Base-by-base conservation (phyloP, 805 yeast species). In the Nakazawaea laoshanensis region DNA sequence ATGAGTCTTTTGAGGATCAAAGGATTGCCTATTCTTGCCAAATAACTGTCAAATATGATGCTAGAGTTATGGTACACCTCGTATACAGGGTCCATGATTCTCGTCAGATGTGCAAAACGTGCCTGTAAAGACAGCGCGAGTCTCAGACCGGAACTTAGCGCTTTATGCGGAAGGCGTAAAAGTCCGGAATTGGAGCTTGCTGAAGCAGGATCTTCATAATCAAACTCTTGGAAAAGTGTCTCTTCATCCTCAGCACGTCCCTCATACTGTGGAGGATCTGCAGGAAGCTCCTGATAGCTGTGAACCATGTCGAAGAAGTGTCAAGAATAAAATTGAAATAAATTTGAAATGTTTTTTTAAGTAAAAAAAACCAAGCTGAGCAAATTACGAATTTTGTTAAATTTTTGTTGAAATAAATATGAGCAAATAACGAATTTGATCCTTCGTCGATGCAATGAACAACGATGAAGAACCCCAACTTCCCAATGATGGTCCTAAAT, bases 21-120 rank as follows among this genome's bases (percentile, higher is more conserved):
- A 4, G 96, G 96, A 49, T 88, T 86, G 4, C 96, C 95, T n/a
- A 83, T 44, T 39, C 70, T 70, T 13, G 76, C 62, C 9, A 89
- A 54, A 18, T 64, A 53, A 19, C 59, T 54, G 44, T 88, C 95
- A 33, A 74, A 57, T 33, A 66, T 63, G 24, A 59, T 54, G 34
- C 53, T 53, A 28, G 65, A 42, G 36, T 52, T 62, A 29, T 53
- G 50, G 41, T 63, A 65, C 3, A 67, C 61, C 46, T 70, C 74
- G 42, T 64, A 63, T 4, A 72, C 61, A 1, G 79, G 78, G 42
- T 70, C 76, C 33, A 70, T 45, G 15, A 66, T 64, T 17, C 53
- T 57, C 17, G 61, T 46, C 10, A 70, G 52, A n/a, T n/a, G n/a
- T n/a, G n/a, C n/a, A n/a, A n/a, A n/a, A n/a, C n/a, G n/a, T n/a